Conservation (phyloP, 1,139 yeast species). For the Oligophagozyma castellii region DNA sequence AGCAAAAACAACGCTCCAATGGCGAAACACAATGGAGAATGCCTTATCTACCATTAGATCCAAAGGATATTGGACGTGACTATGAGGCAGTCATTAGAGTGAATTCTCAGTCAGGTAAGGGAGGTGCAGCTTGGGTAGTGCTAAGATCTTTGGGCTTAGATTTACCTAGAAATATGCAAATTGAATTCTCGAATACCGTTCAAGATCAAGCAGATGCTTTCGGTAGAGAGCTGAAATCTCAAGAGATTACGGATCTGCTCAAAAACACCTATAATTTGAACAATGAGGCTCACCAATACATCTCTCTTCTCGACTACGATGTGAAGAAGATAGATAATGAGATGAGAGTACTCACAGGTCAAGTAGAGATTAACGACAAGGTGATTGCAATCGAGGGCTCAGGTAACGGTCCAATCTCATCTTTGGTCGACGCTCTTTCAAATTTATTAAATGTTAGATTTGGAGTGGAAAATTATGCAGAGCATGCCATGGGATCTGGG, state of each 20-base stretch:
- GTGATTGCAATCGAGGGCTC: conserved; percentile 41
- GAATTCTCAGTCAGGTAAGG: conserved; percentile 96
- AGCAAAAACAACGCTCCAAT: conserved; percentile 34
- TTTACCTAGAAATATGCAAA: conserved; percentile 83
- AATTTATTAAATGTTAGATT: conserved; percentile 41
- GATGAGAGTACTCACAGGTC: conserved; percentile 38
- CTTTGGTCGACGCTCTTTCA: conserved; percentile 68
- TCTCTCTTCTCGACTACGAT: conserved; percentile 38
- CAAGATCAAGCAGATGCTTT: conserved; percentile 68
- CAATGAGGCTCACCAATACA: conserved; percentile 24
- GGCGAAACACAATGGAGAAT: conserved; percentile 54
- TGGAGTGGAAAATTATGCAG: conserved; percentile 75
- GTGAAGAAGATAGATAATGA: conserved; percentile 29
- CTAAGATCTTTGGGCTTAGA: conserved; percentile 79
- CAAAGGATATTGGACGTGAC: conserved; percentile 89
- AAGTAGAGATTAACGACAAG: conserved; percentile 34
- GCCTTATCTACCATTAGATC: conserved; percentile 94
- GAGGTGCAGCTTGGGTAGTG: conserved; percentile 97
- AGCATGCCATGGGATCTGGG: conserved; percentile 85
- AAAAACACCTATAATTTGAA: conserved; percentile 56
- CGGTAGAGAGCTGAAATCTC: conserved; percentile 73
- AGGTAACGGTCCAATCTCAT: conserved; percentile 95
- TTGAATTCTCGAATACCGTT: conserved; percentile 74
- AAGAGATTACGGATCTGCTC: conserved; percentile 67
- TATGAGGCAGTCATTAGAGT: conserved; percentile 97